Conservation (phyloP, 495 filamentous ascomycete species). For the Penicillium goetzii region DNA sequence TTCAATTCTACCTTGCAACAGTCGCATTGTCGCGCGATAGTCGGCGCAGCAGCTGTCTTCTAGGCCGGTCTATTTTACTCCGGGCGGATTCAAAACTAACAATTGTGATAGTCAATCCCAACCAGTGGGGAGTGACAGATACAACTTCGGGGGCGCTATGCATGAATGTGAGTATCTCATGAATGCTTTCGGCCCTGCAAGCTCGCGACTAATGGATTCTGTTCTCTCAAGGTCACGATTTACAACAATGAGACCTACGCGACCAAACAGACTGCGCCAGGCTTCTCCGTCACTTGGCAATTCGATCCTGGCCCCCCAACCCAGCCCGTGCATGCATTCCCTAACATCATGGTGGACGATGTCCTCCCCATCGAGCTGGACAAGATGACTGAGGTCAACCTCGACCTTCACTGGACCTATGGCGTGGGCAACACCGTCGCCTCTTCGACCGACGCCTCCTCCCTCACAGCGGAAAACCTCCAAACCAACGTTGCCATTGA, state of each 20-base stretch:
- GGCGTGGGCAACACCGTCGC: constrained; percentile 35
- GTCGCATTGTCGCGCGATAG: not conserved
- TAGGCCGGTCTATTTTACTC: not conserved
- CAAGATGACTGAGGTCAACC: constrained; percentile 25
- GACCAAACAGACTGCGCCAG: constrained; percentile 35
- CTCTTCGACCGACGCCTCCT: constrained; percentile 15
- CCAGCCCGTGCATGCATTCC: constrained; percentile 44
- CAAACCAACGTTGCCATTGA: constrained; percentile 51
- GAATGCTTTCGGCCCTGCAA: not conserved
- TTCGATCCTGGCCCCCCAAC: constrained; percentile 28
- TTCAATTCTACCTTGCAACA: not conserved
- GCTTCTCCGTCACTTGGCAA: constrained; percentile 44
- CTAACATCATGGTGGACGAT: constrained; percentile 38
- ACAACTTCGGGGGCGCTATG: constrained; percentile 24
- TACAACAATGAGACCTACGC: constrained; percentile 41
- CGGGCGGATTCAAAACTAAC: constrained; percentile 11
- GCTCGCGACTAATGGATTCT: constrained; percentile 5
- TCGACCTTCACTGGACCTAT: constrained; percentile 44
- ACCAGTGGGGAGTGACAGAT: constrained; percentile 36
- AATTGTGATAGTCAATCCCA: constrained; percentile 35
- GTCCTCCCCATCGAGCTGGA: constrained; percentile 30
- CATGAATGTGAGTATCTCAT: constrained; percentile 33
- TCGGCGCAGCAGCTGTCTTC: not conserved
- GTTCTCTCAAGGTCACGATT: constrained; percentile 34
- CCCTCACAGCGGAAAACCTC: constrained; percentile 25